Percentiles rank a stretch among this genome's conserved stretches.
Evolutionary conservation across 805 yeast species (phyloP).

Genomic region (Metschnikowia lochheadii): DNA sequence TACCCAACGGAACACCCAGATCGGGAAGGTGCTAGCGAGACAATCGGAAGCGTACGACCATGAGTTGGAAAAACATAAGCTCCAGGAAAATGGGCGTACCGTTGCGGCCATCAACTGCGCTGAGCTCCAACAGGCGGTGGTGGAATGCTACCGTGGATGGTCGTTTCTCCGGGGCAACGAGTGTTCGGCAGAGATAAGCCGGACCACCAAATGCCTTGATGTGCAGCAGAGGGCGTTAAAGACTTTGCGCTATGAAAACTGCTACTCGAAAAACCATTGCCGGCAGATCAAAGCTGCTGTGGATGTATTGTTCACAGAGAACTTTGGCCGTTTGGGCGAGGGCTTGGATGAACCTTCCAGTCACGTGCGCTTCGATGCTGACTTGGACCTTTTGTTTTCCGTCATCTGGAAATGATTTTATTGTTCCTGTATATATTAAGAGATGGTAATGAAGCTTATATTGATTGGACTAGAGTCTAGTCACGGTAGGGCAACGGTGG

Average conservation of each 20-base stretch:
- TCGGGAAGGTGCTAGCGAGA: conserved; percentile 22
- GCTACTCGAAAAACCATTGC: conserved; percentile 34
- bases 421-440: too few species aligned
- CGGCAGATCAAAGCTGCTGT: conserved; percentile 31
- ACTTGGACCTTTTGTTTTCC: conserved; percentile 27
- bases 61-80: conserved; percentile 31
- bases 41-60: conserved; percentile 18
- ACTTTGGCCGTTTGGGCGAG: conserved; percentile 38
- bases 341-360: conserved; percentile 16
- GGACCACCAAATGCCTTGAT: conserved; percentile 28
- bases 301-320: conserved; percentile 33
- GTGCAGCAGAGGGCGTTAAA: conserved; percentile 34
- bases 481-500: too few species aligned
- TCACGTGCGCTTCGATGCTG: conserved; percentile 23
- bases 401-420: conserved; percentile 29
- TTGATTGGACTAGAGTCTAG: too few species aligned
- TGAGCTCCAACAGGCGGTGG: conserved; percentile 34
- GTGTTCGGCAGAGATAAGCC: conserved; percentile 30
- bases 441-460: too few species aligned
- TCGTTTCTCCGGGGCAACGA: conserved; percentile 23
- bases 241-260: conserved; percentile 32
- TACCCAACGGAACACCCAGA: conserved; percentile 24
- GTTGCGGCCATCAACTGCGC: conserved; percentile 37
- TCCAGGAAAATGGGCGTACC: conserved; percentile 20
- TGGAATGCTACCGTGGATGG: conserved; percentile 35